Evolutionary conservation across 441 rosid species (phyloP), one percentile per base, ranked within the genome.

Genomic region (Euphorbia schlechtendalii): DNA sequence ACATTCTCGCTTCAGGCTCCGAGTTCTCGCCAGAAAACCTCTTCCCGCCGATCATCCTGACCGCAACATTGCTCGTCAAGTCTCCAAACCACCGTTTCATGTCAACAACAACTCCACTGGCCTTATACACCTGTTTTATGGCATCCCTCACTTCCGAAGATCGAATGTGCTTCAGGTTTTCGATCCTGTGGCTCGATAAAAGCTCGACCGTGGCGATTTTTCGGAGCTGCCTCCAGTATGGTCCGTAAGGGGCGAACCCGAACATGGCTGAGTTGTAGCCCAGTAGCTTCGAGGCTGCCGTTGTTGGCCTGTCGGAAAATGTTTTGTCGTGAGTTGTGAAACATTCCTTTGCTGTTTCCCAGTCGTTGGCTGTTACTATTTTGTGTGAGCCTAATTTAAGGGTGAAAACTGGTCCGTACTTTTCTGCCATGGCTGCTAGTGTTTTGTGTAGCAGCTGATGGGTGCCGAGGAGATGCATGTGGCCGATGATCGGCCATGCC

Each of bases 191-290:
- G 15, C 15, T 65, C 0, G 78, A 71, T 2, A 74, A 66, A 4
- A 71, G 71, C 66, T 74, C 74, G 0, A 65, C 2, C 0, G 55
- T 61, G 1, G 55, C 56, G 17, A 73, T 70, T 52, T 70, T 71
- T 14, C 73, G 75, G 59, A 53, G 59, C 34, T 72, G 70, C 2
- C 77, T 72, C 79, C 78, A 78, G 63, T 60, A 72, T 17, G 45
- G 30, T 3, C 76, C 71, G 2, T 72, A 63, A 0, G 73, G 77
- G 8, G 74, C 66, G 9, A 74, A 65, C 4, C 66, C 71, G 13
- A 74, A 69, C 69, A 71, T 69, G 28, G 70, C 74, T 7, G 8
- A 57, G 49, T 74, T 13, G 41, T 77, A 77, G 21, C 73, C 46
- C 22, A 77, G 18, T 7, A 63, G 65, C 45, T 74, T 61, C 53